Conservation (phyloP, 2,329 filamentous ascomycete species). For the Rhinocladiella mackenziei region DNA sequence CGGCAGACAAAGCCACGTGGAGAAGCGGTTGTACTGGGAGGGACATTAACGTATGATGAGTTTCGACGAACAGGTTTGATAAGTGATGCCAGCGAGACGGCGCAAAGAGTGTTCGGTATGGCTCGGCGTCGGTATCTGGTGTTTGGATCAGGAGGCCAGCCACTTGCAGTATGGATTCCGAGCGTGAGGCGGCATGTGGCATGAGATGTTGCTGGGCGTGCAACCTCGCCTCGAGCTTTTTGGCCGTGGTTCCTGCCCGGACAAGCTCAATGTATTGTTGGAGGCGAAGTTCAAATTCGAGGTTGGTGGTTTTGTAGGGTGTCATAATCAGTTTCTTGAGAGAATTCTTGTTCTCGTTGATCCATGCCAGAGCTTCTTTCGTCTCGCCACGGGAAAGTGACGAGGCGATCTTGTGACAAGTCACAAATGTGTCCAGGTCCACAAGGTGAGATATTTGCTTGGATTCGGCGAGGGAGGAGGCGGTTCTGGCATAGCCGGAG, state of each 20-base stretch:
- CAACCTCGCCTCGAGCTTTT: slow-evolving; percentile 69
- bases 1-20: slow-evolving; percentile 84
- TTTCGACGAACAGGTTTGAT: slow-evolving; percentile 73
- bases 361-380: slow-evolving; percentile 80
- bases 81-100: slow-evolving; percentile 69
- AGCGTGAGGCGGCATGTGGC: slow-evolving; percentile 65
- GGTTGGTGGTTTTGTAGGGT: slow-evolving; percentile 44
- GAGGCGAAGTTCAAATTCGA: slow-evolving; percentile 88
- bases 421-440: slow-evolving; percentile 81
- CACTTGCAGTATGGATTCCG: slow-evolving; percentile 65
- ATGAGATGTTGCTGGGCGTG: slow-evolving; percentile 81
- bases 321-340: slow-evolving; percentile 67
- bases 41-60: slow-evolving; percentile 79
- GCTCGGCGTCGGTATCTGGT: slow-evolving; percentile 56
- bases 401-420: slow-evolving; percentile 72
- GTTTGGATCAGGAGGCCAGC: slow-evolving; percentile 76
- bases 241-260: slow-evolving; percentile 59
- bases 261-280: slow-evolving; percentile 95
- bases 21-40: slow-evolving; percentile 79
- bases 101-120: slow-evolving; percentile 69
- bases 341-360: slow-evolving; percentile 86
- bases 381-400: slow-evolving; percentile 68
- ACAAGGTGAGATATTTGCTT: slow-evolving; percentile 76
- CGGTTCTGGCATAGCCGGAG: slow-evolving; percentile 75
- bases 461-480: slow-evolving; percentile 68